Evolutionary conservation across 2,329 filamentous ascomycete genomes (phyloP).

Genomic region (Sporothrix inflata): DNA sequence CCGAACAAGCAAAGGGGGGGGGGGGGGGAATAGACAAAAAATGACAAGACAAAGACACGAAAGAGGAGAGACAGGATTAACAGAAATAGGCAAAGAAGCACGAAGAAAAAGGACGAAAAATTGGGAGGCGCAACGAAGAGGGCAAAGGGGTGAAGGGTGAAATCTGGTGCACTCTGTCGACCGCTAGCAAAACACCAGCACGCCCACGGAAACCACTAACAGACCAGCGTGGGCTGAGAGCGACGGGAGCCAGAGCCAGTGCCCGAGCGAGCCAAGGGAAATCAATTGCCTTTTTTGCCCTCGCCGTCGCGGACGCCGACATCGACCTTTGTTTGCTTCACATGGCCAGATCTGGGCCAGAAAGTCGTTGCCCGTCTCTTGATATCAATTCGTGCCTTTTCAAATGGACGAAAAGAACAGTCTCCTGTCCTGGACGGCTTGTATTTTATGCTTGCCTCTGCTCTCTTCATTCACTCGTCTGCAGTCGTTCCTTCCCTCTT

Average conservation of each 20-base stretch:
- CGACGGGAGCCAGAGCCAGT: neutral
- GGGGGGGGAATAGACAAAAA: neutral
- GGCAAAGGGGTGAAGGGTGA: neutral
- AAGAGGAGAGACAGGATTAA: neutral
- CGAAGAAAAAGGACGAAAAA: neutral
- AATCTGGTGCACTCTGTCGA: neutral
- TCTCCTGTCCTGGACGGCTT: too few species aligned
- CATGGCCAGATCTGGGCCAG: too few species aligned
- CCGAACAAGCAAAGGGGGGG: neutral
- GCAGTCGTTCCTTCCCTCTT: neutral
- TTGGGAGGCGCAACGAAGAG: neutral
- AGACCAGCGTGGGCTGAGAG: conserved; percentile 14
- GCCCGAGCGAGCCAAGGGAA: neutral
- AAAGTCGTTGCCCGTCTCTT: neutral
- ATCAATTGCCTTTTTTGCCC: neutral
- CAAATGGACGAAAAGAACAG: too few species aligned
- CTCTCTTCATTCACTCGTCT: neutral
- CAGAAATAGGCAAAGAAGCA: conserved; percentile 8
- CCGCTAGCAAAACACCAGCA: conserved; percentile 19
- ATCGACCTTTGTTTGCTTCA: neutral
- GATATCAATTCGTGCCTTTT: too few species aligned
- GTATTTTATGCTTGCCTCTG: too few species aligned
- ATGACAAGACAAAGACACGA: neutral
- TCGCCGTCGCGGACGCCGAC: neutral
- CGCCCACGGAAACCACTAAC: neutral